Evolutionary conservation across 2,329 filamentous ascomycete species (phyloP).

Genomic region (Rutstroemia sp.): DNA sequence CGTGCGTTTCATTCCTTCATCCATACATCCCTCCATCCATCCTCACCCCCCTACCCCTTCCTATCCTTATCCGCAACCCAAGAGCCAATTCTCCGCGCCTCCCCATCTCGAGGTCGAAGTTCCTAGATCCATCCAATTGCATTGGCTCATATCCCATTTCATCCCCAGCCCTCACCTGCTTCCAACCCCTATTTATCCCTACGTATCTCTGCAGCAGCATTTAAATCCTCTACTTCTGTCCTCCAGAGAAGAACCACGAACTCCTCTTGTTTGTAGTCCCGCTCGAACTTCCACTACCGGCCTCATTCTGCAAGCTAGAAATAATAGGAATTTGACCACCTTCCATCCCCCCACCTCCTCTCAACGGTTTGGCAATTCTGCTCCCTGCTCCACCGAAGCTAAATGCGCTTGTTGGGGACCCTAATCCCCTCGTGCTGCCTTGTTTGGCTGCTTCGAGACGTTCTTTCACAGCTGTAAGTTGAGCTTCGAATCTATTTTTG

Average conservation of each 20-base stretch:
- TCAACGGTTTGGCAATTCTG: conserved; percentile 62
- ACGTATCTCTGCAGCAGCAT: too few species aligned
- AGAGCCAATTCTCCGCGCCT: background rate
- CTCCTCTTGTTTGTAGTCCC: conserved; percentile 16
- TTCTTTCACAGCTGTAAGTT: conserved; percentile 96
- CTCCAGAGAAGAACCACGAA: conserved; percentile 30
- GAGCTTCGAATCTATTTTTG: conserved; percentile 76
- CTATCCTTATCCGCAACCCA: background rate
- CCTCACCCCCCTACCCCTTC: background rate
- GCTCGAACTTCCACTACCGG: conserved; percentile 17
- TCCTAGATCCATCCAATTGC: conserved; percentile 4
- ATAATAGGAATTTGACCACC: conserved; percentile 44
- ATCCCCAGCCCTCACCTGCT: background rate
- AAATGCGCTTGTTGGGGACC: conserved; percentile 58
- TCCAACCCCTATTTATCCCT: background rate
- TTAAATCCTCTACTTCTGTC: conserved; percentile 24
- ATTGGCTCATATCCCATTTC: background rate
- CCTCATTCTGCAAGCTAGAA: conserved; percentile 50
- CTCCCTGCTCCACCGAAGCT: conserved; percentile 60
- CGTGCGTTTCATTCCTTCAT: background rate
- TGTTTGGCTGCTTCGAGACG: conserved; percentile 91
- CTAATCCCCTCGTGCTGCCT: conserved; percentile 79
- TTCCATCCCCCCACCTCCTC: conserved; percentile 44
- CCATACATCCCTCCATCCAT: conserved; percentile 7
- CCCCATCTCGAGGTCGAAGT: background rate